Evolutionary conservation across 2,329 filamentous ascomycete species (phyloP).

Genomic region (Ophiocordyceps australis): DNA sequence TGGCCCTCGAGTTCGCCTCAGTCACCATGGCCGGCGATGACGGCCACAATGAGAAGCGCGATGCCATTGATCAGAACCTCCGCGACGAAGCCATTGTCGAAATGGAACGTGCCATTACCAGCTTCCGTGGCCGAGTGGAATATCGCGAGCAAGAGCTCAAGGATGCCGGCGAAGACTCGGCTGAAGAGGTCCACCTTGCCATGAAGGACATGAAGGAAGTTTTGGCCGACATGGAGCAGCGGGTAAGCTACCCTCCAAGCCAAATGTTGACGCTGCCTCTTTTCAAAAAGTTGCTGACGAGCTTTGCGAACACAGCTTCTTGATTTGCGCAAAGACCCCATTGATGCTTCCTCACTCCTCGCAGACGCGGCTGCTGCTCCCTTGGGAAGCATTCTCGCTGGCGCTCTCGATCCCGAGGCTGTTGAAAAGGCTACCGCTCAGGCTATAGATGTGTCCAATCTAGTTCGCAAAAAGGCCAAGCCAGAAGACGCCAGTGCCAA

Average conservation of each 20-base stretch:
- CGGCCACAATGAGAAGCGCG: constrained; percentile 24
- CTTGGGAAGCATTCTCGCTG: constrained; percentile 42
- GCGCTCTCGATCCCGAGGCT: constrained; percentile 43
- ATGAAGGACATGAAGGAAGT: constrained; percentile 64
- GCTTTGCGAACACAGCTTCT: constrained; percentile 29
- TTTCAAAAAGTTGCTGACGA: not conserved
- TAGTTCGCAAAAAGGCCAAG: constrained; percentile 51
- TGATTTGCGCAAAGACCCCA: constrained; percentile 44
- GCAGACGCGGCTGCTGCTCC: constrained; percentile 16
- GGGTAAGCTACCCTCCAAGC: constrained; percentile 27
- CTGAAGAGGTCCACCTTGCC: constrained; percentile 47
- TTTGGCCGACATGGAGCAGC: constrained; percentile 59
- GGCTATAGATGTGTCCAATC: constrained; percentile 55
- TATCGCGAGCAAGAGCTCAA: constrained; percentile 51
- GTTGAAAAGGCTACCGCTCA: constrained; percentile 56
- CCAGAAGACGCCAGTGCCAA: constrained; percentile 19
- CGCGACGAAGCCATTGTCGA: constrained; percentile 53
- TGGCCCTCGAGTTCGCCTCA: constrained; percentile 86
- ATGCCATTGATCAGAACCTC: constrained; percentile 46
- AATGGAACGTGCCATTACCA: constrained; percentile 56
- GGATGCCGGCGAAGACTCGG: constrained; percentile 40
- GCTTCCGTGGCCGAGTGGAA: constrained; percentile 52
- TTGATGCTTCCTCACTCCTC: constrained; percentile 20
- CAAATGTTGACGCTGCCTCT: not conserved
- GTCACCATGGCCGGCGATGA: constrained; percentile 41